Evolutionary conservation across 2,329 filamentous ascomycete species (phyloP).

Genomic region (Colletotrichum musae): DNA sequence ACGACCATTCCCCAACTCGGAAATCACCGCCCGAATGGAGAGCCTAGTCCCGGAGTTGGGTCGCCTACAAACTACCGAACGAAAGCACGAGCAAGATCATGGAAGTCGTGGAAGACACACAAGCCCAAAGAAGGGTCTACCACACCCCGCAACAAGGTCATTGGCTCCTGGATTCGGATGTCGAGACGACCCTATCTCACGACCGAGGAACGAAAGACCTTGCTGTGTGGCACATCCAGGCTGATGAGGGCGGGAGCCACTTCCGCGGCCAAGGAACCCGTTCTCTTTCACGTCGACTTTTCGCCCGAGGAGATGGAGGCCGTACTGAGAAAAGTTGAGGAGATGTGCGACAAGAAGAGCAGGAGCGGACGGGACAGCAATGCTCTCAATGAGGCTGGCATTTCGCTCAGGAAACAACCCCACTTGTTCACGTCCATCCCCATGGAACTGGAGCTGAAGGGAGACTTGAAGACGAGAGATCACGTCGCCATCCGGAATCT

Average conservation of each 20-base stretch:
- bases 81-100: conserved; percentile 41
- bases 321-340: conserved; percentile 36
- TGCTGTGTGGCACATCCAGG: conserved; percentile 41
- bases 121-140: neutral
- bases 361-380: conserved; percentile 10
- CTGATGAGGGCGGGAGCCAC: conserved; percentile 31
- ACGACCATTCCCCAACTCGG: neutral
- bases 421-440: conserved; percentile 31
- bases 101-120: conserved; percentile 41
- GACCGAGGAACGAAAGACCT: conserved; percentile 37
- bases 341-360: conserved; percentile 14
- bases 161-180: conserved; percentile 36
- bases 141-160: conserved; percentile 9
- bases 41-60: neutral
- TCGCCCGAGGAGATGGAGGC: conserved; percentile 53
- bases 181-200: conserved; percentile 46
- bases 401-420: conserved; percentile 38
- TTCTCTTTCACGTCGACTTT: conserved; percentile 63
- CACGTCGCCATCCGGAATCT: conserved; percentile 54
- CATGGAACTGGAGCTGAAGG: conserved; percentile 37
- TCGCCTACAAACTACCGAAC: conserved; percentile 38
- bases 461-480: conserved; percentile 45
- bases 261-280: conserved; percentile 19
- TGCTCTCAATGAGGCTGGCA: conserved; percentile 41
- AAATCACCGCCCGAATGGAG: neutral